Conservation (phyloP, 495 filamentous ascomycete species). For the Hypoxylon rickii region DNA sequence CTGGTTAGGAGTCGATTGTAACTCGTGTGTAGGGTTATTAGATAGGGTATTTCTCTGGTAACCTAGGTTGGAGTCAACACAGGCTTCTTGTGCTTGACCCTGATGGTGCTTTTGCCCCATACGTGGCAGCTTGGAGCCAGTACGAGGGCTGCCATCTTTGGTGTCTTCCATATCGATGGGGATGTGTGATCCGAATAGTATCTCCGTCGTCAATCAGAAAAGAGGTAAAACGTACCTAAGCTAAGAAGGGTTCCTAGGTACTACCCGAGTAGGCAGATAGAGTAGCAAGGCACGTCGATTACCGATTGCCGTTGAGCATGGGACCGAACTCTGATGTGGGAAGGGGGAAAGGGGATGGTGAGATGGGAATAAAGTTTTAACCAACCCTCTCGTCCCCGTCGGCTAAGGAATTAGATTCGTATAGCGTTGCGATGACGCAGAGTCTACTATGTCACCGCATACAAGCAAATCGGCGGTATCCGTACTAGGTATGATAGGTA, state of each 20-base stretch:
- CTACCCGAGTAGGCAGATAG: not conserved
- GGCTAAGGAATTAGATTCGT: not conserved
- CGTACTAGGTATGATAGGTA: no score
- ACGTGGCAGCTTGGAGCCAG: constrained; percentile 23
- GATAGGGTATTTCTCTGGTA: constrained; percentile 13
- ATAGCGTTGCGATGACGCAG: not conserved
- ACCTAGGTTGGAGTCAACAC: constrained; percentile 26
- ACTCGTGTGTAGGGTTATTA: constrained; percentile 13
- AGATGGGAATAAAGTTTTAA: not conserved
- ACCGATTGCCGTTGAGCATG: not conserved
- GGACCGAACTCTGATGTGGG: no score
- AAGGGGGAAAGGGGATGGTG: no score
- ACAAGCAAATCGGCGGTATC: not conserved
- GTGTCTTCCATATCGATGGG: constrained; percentile 21
- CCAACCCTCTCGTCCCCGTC: not conserved
- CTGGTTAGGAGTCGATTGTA: not conserved
- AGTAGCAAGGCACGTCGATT: not conserved
- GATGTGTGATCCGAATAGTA: not conserved
- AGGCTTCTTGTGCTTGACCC: constrained; percentile 2
- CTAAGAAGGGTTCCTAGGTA: no score
- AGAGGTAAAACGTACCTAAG: constrained; percentile 33
- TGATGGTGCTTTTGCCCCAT: constrained; percentile 10
- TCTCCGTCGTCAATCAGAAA: constrained; percentile 2
- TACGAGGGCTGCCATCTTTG: constrained; percentile 6
- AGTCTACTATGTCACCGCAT: not conserved